Evolutionary conservation across 2,329 filamentous ascomycete genomes (phyloP), one percentile per base, ranked within the genome.

Genomic region (Penicillium occitanis): DNA sequence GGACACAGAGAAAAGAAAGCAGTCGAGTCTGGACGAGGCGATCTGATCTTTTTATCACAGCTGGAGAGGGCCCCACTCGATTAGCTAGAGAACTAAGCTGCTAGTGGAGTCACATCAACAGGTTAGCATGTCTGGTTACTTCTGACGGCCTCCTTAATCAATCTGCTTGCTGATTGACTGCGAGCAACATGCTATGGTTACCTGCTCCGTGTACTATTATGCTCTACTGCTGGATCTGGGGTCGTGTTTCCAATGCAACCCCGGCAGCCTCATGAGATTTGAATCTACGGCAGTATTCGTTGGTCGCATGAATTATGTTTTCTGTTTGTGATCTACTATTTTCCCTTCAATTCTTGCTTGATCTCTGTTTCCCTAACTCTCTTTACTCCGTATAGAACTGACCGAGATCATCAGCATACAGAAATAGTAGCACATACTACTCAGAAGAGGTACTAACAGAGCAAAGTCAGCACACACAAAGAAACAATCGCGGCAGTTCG

Each of bases 41-140:
- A 60, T 42, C 35, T 46, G 57, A 46, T 60, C 37, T 60, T 44
- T 60, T 60, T 60, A 60, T 60, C 37, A 37, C 14, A 60, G 57
- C 57, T 60, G 57, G 57, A 59, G 55, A 51, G 57, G 22, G 57
- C 57, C 40, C 57, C 37, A 44, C 37, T 40, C 33, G 57, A 37
- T 57, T 37, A 57, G 53, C 53, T 57, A 57, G 30, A 14, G 30
- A n/a, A 22, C 51, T 57, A 55, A 55, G 51, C 25, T 17, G 10
- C 57, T 60, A 60, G 57, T 46, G 57, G 57, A 60, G 57, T 60
- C 57, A 19, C 57, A 60, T 60, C 57, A 28, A 60, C 13, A 59
- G 57, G 30, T 59, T 40, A 59, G 22, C 22, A 58, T 13, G 55
- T 14, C n/a, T 58, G 55, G 55, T 58, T 58, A 58, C 55, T 40